A percentile compares a stretch with the other conserved stretches of the same genome.
These are phyloP conservation scores for Salix arbutifolia DNA, from an alignment of 345 rosid genomes.

Conservation along the genomic window DNA sequence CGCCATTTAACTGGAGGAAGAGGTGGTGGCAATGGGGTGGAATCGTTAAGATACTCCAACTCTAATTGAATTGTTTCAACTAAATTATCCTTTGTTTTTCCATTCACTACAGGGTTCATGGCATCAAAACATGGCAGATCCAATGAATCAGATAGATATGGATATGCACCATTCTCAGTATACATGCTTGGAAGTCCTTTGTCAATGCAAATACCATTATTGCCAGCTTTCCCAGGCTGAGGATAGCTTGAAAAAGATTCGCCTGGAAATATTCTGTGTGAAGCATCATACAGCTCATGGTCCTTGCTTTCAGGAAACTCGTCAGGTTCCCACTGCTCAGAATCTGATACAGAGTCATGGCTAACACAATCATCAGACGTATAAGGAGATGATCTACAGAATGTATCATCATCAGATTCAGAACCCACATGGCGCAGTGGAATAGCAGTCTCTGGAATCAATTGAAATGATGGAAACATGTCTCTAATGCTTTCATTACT, in stretches of 20 bases:
- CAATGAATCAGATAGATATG: conserved; percentile 24
- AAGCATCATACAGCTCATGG: conserved; percentile 43
- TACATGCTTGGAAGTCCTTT: conserved; percentile 11
- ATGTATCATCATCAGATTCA: conserved; percentile 78
- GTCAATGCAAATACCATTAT: conserved; percentile 12
- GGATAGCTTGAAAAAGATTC: conserved; percentile 41
- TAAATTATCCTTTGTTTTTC: conserved; percentile 21
- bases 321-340: conserved; percentile 84
- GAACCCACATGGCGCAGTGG: conserved; percentile 34
- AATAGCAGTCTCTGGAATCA: conserved; percentile 65
- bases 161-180: conserved; percentile 39
- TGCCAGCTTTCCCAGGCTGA: conserved; percentile 22
- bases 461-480: conserved; percentile 75
- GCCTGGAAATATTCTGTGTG: conserved; percentile 29
- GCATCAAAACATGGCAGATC: conserved; percentile 61
- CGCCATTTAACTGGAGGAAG: conserved; percentile 76
- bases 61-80: conserved; percentile 21
- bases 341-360: conserved; percentile 57
- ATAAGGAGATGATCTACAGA: conserved; percentile 74
- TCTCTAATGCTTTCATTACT: conserved; percentile 37
- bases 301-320: conserved; percentile 44
- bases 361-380: conserved; percentile 65
- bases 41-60: conserved; percentile 30
- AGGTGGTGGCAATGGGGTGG: conserved; percentile 59
- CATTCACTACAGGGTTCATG: conserved; percentile 28